Evolutionary conservation across 1,284 basidiomycete genomes (phyloP).

Genomic region (Sphaerobolus stellatus): DNA sequence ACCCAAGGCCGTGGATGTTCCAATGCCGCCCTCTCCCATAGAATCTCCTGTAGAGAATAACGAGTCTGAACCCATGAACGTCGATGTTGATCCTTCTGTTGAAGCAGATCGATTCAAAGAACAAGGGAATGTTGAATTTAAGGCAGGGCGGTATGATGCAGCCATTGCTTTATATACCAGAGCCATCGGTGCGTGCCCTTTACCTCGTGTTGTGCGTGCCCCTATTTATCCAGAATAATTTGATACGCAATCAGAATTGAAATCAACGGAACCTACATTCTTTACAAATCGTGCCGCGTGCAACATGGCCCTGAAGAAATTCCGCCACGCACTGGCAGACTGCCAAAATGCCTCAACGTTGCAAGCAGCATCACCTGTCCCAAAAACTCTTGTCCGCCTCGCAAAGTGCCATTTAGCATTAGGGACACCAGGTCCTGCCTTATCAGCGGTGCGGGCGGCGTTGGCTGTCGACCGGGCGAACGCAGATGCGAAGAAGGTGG

Average conservation of each 20-base stretch:
- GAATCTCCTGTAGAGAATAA: neutral
- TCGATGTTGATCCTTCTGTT: neutral
- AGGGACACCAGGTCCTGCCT: conserved; percentile 62
- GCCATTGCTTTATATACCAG: conserved; percentile 77
- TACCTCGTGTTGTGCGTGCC: neutral
- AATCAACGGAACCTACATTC: conserved; percentile 70
- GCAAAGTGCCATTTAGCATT: conserved; percentile 80
- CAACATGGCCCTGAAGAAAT: conserved; percentile 78
- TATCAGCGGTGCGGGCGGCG: conserved; percentile 59
- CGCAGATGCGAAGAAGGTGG: conserved; percentile 54
- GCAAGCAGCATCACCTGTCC: conserved; percentile 49
- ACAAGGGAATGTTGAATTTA: conserved; percentile 73
- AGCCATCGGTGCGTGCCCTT: conserved; percentile 58
- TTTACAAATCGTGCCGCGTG: conserved; percentile 86
- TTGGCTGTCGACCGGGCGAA: conserved; percentile 59
- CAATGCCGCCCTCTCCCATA: neutral
- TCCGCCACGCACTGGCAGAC: conserved; percentile 71
- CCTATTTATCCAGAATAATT: conserved; percentile 1
- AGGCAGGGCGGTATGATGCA: conserved; percentile 60
- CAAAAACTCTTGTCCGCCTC: conserved; percentile 75
- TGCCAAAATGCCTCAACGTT: conserved; percentile 73
- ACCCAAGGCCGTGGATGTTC: neutral
- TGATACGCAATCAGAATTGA: conserved; percentile 46
- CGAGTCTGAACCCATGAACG: neutral
- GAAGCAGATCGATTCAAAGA: conserved; percentile 68